Evolutionary conservation across 306 rosid genomes (phyloP), one percentile per base, ranked within the genome.

Genomic region (Castanospermum australe): DNA sequence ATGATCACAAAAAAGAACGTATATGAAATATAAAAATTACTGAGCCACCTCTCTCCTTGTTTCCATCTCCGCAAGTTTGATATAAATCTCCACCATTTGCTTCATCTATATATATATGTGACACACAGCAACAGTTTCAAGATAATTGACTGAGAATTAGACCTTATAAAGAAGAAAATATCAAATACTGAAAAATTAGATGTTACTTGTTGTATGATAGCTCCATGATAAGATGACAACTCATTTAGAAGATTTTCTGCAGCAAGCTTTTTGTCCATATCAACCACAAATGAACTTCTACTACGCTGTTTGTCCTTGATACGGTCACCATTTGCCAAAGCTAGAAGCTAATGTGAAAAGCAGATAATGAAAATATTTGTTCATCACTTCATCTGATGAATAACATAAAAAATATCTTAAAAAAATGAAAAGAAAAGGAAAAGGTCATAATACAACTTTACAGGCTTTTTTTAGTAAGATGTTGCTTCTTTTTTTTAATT

Each of bases 31-130:
- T 36, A 59, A 50, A 76, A 48, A 78, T 79, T 54, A 81, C 59
- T 56, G 36, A 70, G 83, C 67, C 32, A 92, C 98, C 97, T 94
- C 97, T 87, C 78, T 90, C 84, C 86, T 89, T 25, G 93, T 94
- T 85, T 94, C 97, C 85, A 90, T 86, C 86, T 94, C 98, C 8
- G 98, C 98, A 81, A 94, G 98, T 86, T 82, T 92, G 85, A 94
- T 92, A 83, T 94, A 94, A 71, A 94, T 89, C 88, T 94, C 98
- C 76, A 94, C 98, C 98, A 94, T 89, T 87, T 91, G 97, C 81
- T 86, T 92, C 90, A 88, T 93, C 98, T 94, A 75, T 18, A 50
- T 94, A 75, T 18, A 50, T n/a, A 45, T 22, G 56, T 18, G 22
- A 71, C 20, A 83, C 15, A 69, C 12, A 17, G 33, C 11, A 30